Conservation (phyloP, 768 basidiomycete genomes). For the Gelatoporia subvermispora region DNA sequence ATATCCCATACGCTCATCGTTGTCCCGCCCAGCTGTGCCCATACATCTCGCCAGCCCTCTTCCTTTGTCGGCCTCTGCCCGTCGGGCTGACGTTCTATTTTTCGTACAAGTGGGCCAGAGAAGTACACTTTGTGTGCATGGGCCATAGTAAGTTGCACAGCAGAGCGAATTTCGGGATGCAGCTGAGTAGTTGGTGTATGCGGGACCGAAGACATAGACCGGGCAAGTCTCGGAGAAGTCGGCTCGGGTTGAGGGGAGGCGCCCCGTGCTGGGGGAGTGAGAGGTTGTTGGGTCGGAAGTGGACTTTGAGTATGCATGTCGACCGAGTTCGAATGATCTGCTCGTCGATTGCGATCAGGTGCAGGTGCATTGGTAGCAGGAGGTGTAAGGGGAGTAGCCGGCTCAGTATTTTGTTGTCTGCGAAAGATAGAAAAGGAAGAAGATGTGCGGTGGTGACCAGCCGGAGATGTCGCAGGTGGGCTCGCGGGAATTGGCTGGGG, state of each 20-base stretch:
- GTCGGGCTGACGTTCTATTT: constrained; percentile 73
- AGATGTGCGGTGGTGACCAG: constrained; percentile 8
- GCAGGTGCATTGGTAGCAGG: no score
- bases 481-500: constrained; percentile 6
- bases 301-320: no score
- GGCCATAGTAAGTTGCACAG: constrained; percentile 66
- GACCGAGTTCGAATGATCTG: no score
- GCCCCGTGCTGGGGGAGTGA: no score
- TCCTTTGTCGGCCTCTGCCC: constrained; percentile 66
- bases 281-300: no score
- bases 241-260: no score
- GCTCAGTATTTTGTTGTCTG: background rate
- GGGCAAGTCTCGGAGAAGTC: no score
- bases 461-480: constrained; percentile 3
- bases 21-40: constrained; percentile 87
- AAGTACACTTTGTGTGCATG: constrained; percentile 86
- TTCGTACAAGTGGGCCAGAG: constrained; percentile 76
- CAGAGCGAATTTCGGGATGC: constrained; percentile 79
- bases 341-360: no score
- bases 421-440: constrained; percentile 13
- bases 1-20: constrained; percentile 92
- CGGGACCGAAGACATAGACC: no score
- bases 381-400: no score
- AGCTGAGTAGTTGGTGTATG: constrained; percentile 24
- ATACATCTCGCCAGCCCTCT: constrained; percentile 79